Evolutionary conservation across 2,329 filamentous ascomycete genomes (phyloP).

Genomic region (Keithomyces neogunnii): DNA sequence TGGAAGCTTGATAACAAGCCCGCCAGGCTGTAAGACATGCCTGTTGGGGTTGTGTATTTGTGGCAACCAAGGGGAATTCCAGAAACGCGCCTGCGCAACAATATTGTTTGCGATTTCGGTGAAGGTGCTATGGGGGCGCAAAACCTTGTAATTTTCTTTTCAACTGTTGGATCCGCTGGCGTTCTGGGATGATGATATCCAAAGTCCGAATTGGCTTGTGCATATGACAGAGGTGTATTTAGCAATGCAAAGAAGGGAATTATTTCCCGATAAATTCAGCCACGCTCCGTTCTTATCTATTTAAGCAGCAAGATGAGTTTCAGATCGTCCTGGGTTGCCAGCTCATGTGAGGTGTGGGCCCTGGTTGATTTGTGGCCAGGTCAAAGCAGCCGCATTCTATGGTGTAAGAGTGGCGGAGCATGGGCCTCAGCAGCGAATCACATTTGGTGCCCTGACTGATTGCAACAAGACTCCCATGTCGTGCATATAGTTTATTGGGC

Average conservation of each 20-base stretch:
- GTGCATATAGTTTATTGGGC: too few relatives aligned
- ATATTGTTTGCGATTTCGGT: not conserved
- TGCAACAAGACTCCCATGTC: not conserved
- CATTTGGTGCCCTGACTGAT: not conserved
- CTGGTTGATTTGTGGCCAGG: too few relatives aligned
- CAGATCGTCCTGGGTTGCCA: too few relatives aligned
- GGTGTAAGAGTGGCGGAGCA: too few relatives aligned
- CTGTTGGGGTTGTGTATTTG: not conserved
- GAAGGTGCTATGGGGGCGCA: too few relatives aligned
- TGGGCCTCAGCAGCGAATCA: not conserved
- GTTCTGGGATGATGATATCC: not conserved
- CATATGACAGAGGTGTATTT: not conserved
- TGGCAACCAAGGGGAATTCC: not conserved
- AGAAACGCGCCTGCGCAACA: not conserved
- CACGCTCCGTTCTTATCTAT: too few relatives aligned
- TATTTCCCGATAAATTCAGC: not conserved
- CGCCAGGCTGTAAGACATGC: slow-evolving; percentile 20
- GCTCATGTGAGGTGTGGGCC: too few relatives aligned
- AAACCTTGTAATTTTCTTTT: too few relatives aligned
- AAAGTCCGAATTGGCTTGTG: not conserved
- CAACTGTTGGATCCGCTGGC: not conserved
- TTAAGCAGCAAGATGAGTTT: too few relatives aligned
- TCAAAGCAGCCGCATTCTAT: too few relatives aligned
- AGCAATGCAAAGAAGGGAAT: not conserved
- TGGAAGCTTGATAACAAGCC: slow-evolving; percentile 25